These are phyloP conservation scores for Trichoderma asperelloides DNA, from an alignment of 495 filamentous ascomycete species.

Conservation along the genomic window DNA sequence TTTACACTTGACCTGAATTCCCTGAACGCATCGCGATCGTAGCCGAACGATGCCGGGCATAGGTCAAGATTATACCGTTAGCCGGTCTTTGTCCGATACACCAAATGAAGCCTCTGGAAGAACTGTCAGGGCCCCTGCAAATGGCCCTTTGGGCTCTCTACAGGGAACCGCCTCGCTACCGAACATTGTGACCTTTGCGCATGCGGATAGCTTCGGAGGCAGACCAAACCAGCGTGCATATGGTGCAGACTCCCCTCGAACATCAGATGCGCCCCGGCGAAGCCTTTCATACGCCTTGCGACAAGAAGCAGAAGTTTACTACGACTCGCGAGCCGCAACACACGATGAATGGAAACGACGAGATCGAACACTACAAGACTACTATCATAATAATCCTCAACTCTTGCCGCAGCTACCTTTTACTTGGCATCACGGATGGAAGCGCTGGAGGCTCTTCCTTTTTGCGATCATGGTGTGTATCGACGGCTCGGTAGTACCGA, in stretches of 20 bases:
- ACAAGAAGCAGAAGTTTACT: conserved; percentile 13
- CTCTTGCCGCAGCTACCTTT: conserved; percentile 19
- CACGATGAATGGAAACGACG: conserved; percentile 14
- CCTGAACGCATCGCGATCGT: background rate
- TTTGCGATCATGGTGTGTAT: conserved; percentile 16
- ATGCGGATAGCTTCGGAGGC: background rate
- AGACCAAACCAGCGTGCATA: background rate
- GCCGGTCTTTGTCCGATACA: background rate
- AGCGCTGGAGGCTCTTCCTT: conserved; percentile 14
- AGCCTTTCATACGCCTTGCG: conserved; percentile 7
- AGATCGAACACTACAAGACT: conserved; percentile 13
- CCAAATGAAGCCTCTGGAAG: background rate
- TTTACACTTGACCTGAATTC: background rate
- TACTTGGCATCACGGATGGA: conserved; percentile 18
- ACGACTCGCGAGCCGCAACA: conserved; percentile 17
- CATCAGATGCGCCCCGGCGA: background rate
- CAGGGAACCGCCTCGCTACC: background rate
- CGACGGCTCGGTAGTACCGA: conserved; percentile 16
- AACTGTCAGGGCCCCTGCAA: background rate
- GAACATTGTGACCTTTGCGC: background rate
- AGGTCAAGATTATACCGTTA: background rate
- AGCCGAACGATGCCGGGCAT: background rate
- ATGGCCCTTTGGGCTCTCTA: background rate
- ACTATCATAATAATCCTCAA: conserved; percentile 14
- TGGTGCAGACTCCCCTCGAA: background rate